Conservation (phyloP, 2,329 filamentous ascomycete genomes). For the Calonectria honghensis region DNA sequence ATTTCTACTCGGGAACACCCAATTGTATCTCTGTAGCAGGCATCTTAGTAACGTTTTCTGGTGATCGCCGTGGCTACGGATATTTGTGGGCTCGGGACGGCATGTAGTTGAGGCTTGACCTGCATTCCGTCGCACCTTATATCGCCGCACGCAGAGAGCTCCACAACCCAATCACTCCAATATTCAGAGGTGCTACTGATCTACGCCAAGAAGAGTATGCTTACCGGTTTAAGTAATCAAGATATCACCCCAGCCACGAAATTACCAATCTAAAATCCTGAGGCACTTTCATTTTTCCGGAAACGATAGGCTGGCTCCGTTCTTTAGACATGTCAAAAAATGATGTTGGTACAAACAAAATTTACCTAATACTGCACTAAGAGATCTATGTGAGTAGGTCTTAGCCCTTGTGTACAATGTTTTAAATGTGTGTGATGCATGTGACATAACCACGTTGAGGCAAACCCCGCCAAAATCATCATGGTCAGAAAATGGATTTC, state of each 20-base stretch:
- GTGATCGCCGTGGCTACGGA: not conserved
- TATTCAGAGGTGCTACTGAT: not conserved
- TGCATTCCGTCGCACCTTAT: not conserved
- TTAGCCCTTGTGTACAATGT: not conserved
- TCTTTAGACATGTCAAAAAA: not conserved
- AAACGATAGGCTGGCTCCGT: not conserved
- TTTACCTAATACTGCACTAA: not conserved
- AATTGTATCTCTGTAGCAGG: not conserved
- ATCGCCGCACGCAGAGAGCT: not conserved
- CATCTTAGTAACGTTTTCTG: not conserved
- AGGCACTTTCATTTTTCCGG: not conserved
- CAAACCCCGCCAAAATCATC: not conserved
- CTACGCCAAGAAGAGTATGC: not conserved
- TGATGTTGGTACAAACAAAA: not conserved
- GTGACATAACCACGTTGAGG: not conserved
- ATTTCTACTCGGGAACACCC: conserved; percentile 6
- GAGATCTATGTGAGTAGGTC: no score
- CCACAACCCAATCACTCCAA: not conserved
- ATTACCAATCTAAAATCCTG: not conserved
- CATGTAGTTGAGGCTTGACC: not conserved
- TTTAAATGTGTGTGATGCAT: not conserved
- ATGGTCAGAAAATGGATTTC: not conserved
- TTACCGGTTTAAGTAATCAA: not conserved
- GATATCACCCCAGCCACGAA: not conserved
- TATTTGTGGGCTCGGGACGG: not conserved